These are phyloP conservation scores for Fragilaria crotonensis DNA, from an alignment of 108 stramenopile genomes.

Conservation along the genomic window DNA sequence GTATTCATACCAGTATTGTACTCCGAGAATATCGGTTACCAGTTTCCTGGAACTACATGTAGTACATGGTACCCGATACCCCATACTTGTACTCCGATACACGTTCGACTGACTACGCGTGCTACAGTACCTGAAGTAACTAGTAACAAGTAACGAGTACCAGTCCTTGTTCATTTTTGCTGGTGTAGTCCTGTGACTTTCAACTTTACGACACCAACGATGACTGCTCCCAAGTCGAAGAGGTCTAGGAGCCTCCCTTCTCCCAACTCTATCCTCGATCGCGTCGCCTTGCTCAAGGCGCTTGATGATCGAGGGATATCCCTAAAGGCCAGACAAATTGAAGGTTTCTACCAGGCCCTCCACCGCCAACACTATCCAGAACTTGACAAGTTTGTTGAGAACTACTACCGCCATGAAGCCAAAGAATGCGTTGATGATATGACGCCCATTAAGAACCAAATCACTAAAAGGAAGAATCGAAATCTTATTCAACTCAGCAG, in stretches of 20 bases:
- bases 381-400: conserved; percentile 49
- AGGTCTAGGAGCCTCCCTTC: conserved; percentile 16
- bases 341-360: conserved; percentile 61
- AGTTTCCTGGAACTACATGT: too few species aligned
- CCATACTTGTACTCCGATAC: too few species aligned
- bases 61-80: too few species aligned
- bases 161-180: too few species aligned
- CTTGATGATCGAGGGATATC: conserved; percentile 45
- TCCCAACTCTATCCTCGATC: conserved; percentile 73
- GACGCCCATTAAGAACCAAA: conserved; percentile 36
- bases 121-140: too few species aligned
- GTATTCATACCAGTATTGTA: too few species aligned
- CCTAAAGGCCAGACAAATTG: conserved; percentile 51
- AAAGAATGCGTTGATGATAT: conserved; percentile 6
- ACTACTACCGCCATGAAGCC: conserved; percentile 39
- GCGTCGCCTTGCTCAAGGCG: conserved; percentile 40
- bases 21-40: too few species aligned
- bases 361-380: conserved; percentile 74
- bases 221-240: too few species aligned
- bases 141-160: too few species aligned
- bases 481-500: conserved; percentile 46
- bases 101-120: too few species aligned
- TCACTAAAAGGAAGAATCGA: conserved; percentile 47
- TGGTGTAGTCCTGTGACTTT: too few species aligned
- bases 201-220: too few species aligned